phyloP scores from a whole-genome alignment of 2,329 filamentous ascomycete genomes.

The Colletotrichum karsti region DNA sequence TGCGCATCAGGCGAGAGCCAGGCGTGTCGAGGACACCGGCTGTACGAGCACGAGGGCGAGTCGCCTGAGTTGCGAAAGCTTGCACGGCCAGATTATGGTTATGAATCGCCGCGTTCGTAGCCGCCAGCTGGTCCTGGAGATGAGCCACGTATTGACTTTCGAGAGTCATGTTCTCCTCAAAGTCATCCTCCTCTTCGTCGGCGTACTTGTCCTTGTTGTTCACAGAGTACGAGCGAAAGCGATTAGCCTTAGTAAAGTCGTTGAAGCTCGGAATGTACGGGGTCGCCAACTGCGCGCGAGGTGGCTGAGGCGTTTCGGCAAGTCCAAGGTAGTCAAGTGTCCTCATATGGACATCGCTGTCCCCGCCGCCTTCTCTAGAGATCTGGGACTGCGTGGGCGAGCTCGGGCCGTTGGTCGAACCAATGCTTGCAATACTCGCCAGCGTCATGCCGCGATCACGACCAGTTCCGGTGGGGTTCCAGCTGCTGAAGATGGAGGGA shows the following conservation, averaged over 20 bases:
- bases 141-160: constrained; percentile 68
- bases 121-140: constrained; percentile 69
- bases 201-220: constrained; percentile 99
- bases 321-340: constrained; percentile 96
- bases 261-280: constrained; percentile 77
- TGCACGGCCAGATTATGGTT: constrained; percentile 95
- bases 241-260: constrained; percentile 80
- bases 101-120: constrained; percentile 77
- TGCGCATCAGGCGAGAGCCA: constrained; percentile 70
- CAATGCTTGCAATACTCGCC: constrained; percentile 82
- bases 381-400: constrained; percentile 89
- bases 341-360: constrained; percentile 87
- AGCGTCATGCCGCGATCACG: constrained; percentile 89
- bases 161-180: constrained; percentile 62
- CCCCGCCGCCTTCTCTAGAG: constrained; percentile 83
- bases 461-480: constrained; percentile 72
- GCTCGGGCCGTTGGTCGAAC: constrained; percentile 82
- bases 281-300: constrained; percentile 76
- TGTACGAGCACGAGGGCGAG: constrained; percentile 87
- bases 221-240: constrained; percentile 96
- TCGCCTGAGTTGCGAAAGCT: constrained; percentile 88
- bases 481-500: constrained; percentile 84
- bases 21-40: constrained; percentile 90
- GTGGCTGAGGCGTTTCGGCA: constrained; percentile 89
- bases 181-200: constrained; percentile 85